Evolutionary conservation across 306 rosid species (phyloP).

Genomic region (Rubus idaeus): DNA sequence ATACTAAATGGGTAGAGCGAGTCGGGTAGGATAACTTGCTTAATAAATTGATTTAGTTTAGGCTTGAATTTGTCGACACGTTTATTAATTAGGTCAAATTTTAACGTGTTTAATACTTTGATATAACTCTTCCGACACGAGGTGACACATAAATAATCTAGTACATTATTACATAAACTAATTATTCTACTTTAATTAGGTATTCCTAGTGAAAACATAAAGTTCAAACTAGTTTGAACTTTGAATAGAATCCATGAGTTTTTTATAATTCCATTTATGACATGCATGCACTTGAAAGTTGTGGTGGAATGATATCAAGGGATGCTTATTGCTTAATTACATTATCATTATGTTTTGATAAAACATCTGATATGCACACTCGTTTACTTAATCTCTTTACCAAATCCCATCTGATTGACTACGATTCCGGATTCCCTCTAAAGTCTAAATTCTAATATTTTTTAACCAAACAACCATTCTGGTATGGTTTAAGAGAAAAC

Average conservation of each 20-base stretch:
- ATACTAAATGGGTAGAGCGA: no score
- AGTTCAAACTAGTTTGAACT: neutral
- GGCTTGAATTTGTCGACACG: no score
- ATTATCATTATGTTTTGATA: neutral
- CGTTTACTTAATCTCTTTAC: constrained; percentile 5
- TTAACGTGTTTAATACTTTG: no score
- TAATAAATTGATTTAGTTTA: no score
- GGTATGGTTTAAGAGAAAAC: neutral
- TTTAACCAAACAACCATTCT: neutral
- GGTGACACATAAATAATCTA: no score
- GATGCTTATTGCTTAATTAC: neutral
- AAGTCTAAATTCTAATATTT: neutral
- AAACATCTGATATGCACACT: constrained; percentile 3
- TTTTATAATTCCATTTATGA: neutral
- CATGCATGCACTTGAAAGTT: neutral
- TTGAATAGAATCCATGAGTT: neutral
- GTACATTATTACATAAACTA: no score
- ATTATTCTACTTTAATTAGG: no score
- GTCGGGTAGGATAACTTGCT: no score
- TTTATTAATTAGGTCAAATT: no score
- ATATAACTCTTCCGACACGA: no score
- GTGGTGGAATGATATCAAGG: neutral
- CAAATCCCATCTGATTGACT: neutral
- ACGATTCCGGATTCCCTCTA: neutral
- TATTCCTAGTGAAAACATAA: no score